phyloP scores from a whole-genome alignment of 331 rosid genomes.

The Telfairia occidentalis region DNA sequence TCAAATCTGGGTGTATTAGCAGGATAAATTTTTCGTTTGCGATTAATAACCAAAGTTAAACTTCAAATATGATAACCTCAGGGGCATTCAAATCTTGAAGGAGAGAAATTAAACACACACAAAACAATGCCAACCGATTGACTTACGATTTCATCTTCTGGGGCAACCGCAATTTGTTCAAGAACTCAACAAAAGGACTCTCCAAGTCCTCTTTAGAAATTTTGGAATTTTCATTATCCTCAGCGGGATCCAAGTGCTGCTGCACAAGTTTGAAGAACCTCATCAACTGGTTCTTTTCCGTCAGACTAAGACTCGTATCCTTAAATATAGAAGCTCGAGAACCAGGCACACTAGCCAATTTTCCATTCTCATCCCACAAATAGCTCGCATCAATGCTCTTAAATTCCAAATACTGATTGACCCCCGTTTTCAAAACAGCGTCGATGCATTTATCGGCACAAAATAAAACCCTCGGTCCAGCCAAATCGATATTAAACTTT shows the following conservation, averaged over 20 bases:
- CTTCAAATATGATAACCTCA: background rate
- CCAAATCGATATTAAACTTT: slow-evolving; percentile 53
- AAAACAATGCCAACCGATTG: slow-evolving; percentile 27
- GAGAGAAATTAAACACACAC: background rate
- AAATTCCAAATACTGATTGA: slow-evolving; percentile 52
- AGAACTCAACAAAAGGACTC: slow-evolving; percentile 51
- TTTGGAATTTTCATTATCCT: slow-evolving; percentile 20
- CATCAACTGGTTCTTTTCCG: slow-evolving; percentile 76
- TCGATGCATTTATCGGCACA: slow-evolving; percentile 61
- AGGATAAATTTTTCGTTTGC: background rate
- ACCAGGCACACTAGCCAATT: slow-evolving; percentile 53
- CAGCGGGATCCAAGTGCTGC: slow-evolving; percentile 41
- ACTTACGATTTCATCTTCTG: slow-evolving; percentile 79
- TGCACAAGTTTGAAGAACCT: slow-evolving; percentile 86
- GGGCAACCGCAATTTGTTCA: slow-evolving; percentile 62
- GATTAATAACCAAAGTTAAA: background rate
- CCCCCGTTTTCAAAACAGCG: slow-evolving; percentile 43
- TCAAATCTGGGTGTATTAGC: background rate
- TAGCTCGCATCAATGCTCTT: slow-evolving; percentile 61
- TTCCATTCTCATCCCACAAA: slow-evolving; percentile 34
- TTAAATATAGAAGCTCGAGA: slow-evolving; percentile 77
- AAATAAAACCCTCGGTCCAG: slow-evolving; percentile 60
- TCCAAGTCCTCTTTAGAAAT: slow-evolving; percentile 74
- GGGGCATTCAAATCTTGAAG: background rate
- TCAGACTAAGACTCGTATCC: slow-evolving; percentile 52